phyloP scores from a whole-genome alignment of 1,284 basidiomycete species.

The Naganishia liquefaciens region DNA sequence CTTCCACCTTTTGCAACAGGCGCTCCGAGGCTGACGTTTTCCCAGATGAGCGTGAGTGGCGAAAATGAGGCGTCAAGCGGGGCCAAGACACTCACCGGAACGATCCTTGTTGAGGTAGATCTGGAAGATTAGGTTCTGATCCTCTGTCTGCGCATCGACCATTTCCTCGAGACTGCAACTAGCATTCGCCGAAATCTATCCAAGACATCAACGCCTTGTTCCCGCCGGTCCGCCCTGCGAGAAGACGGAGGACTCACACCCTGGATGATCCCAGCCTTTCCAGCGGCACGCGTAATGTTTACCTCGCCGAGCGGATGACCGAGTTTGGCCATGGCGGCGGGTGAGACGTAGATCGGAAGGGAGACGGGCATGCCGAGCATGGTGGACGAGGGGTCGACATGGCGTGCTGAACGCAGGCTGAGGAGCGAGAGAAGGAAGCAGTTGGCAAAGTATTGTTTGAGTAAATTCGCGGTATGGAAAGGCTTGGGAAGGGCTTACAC shows the following conservation, averaged over 20 bases:
- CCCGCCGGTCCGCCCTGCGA: not conserved
- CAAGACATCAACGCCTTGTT: not conserved
- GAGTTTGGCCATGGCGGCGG: conserved; percentile 77
- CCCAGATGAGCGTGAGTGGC: too few species aligned
- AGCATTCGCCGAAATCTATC: conserved; percentile 54
- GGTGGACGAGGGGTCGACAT: conserved; percentile 39
- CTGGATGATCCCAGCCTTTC: conserved; percentile 73
- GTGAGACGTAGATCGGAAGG: conserved; percentile 56
- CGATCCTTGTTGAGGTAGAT: conserved; percentile 61
- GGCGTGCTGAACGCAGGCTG: conserved; percentile 38
- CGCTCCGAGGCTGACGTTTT: conserved; percentile 49
- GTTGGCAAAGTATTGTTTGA: too few species aligned
- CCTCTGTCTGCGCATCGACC: conserved; percentile 51
- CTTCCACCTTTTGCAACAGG: conserved; percentile 57
- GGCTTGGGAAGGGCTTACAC: conserved; percentile 37
- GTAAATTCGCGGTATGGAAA: conserved; percentile 1
- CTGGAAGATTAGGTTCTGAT: conserved; percentile 55
- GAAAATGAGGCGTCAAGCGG: not conserved
- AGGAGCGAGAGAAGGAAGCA: not conserved
- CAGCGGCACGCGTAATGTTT: conserved; percentile 76
- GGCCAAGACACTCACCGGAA: conserved; percentile 36
- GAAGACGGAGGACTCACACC: conserved; percentile 59
- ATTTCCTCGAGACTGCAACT: conserved; percentile 59
- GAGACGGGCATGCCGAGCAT: conserved; percentile 45
- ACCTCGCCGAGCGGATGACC: conserved; percentile 86